Conservation (phyloP, 108 stramenopile genomes). For the Fistulifera pelliculosa region DNA sequence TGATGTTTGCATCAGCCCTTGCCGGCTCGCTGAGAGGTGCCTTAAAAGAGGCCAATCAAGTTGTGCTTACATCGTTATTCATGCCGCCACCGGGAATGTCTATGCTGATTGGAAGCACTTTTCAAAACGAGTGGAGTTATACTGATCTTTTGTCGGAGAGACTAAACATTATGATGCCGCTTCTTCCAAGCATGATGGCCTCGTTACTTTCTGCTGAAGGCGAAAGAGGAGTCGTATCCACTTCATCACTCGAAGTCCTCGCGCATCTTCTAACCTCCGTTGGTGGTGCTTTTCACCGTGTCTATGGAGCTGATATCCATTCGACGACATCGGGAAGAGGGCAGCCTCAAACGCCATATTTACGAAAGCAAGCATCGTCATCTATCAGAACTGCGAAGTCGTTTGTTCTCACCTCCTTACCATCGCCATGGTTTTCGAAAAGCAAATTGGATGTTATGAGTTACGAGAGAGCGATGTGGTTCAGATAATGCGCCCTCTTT, state of each 20-base stretch:
- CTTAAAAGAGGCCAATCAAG: constrained; percentile 5
- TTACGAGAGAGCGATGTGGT: background rate
- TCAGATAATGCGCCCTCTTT: constrained; percentile 4
- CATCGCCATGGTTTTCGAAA: constrained; percentile 30
- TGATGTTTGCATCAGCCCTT: constrained; percentile 55
- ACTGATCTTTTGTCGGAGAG: constrained; percentile 58
- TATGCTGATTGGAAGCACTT: constrained; percentile 28
- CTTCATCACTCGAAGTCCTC: constrained; percentile 12
- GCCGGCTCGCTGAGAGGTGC: constrained; percentile 57
- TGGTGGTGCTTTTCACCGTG: constrained; percentile 35
- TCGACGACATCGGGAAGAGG: constrained; percentile 1
- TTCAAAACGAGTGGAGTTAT: constrained; percentile 32
- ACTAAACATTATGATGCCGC: constrained; percentile 59
- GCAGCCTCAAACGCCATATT: background rate
- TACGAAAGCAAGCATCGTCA: background rate
- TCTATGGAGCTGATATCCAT: constrained; percentile 32
- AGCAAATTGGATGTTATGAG: constrained; percentile 6
- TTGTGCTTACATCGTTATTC: constrained; percentile 18
- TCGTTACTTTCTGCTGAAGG: constrained; percentile 40
- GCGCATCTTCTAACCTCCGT: constrained; percentile 31
- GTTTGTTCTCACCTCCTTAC: constrained; percentile 25
- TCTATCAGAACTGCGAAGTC: constrained; percentile 18
- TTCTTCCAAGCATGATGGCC: constrained; percentile 59
- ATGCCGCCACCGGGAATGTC: constrained; percentile 43
- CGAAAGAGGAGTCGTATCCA: background rate